These are phyloP conservation scores for Penicillium flavigenum DNA, from an alignment of 495 filamentous ascomycete species.

Conservation along the genomic window DNA sequence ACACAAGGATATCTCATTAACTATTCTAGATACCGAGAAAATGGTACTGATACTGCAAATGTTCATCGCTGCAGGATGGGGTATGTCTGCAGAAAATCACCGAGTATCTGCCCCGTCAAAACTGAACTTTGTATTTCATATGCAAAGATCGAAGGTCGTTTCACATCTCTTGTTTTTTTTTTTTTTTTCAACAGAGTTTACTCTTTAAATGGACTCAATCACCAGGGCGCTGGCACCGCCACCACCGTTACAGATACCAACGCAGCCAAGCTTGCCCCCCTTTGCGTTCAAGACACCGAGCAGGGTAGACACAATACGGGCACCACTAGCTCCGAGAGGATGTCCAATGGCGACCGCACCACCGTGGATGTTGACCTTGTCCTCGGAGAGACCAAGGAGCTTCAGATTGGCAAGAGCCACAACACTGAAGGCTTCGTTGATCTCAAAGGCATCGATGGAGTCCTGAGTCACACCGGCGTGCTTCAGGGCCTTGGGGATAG, in stretches of 20 bases:
- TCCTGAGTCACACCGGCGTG: slow-evolving; percentile 77
- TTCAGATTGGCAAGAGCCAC: slow-evolving; percentile 96
- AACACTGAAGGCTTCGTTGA: slow-evolving; percentile 98
- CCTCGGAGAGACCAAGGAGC: slow-evolving; percentile 70
- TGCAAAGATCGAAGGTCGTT: slow-evolving; percentile 21
- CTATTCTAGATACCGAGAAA: slow-evolving; percentile 3
- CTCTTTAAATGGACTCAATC: slow-evolving; percentile 60
- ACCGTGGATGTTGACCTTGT: slow-evolving; percentile 93
- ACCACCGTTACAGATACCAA: slow-evolving; percentile 97
- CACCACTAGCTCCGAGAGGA: slow-evolving; percentile 89
- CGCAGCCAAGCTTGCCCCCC: slow-evolving; percentile 88
- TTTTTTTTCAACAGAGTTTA: slow-evolving; percentile 25
- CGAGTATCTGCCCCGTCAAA: slow-evolving; percentile 18
- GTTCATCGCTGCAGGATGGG: neutral
- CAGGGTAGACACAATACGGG: slow-evolving; percentile 88
- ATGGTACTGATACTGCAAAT: neutral
- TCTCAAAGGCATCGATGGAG: slow-evolving; percentile 89
- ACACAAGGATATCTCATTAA: slow-evolving; percentile 14
- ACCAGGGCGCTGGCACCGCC: slow-evolving; percentile 91
- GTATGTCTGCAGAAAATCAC: neutral
- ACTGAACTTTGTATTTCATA: slow-evolving; percentile 15
- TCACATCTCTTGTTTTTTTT: slow-evolving; percentile 33
- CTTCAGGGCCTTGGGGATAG: slow-evolving; percentile 93
- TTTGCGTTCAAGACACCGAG: slow-evolving; percentile 85
- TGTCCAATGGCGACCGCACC: slow-evolving; percentile 96